These are phyloP conservation scores for Lipomyces chichibuensis DNA, from an alignment of 805 yeast genomes.

Conservation along the genomic window DNA sequence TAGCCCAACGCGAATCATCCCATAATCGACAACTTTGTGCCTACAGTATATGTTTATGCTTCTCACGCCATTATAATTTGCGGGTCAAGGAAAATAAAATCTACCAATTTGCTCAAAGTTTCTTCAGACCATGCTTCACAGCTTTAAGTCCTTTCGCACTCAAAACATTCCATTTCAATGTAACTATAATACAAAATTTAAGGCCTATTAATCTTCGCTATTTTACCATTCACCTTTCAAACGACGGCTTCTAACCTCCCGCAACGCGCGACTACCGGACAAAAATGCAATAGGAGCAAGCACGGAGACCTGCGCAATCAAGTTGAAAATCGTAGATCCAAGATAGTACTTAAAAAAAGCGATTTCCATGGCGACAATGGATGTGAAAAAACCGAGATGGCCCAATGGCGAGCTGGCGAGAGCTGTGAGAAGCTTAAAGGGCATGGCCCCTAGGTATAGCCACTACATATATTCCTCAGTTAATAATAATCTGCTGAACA, in stretches of 20 bases:
- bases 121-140: neutral
- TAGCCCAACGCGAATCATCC: no score
- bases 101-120: neutral
- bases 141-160: neutral
- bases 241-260: conserved; percentile 46
- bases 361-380: conserved; percentile 56
- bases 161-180: neutral
- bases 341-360: conserved; percentile 61
- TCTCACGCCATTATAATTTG: no score
- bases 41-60: no score
- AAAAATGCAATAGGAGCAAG: conserved; percentile 59
- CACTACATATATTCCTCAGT: conserved; percentile 21
- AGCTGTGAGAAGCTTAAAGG: conserved; percentile 39
- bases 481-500: neutral
- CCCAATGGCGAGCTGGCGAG: conserved; percentile 46
- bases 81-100: no score
- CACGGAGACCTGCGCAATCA: conserved; percentile 53
- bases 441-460: conserved; percentile 37
- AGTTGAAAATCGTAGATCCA: conserved; percentile 62
- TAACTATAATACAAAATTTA: neutral
- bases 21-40: no score
- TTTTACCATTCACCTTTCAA: conserved; percentile 34
- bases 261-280: conserved; percentile 68
- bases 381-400: conserved; percentile 51
- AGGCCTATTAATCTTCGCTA: neutral